A percentile compares a stretch with the other conserved stretches of the same genome.
Conservation (phyloP, 257 asterid species). For the Solanum neorickii region DNA sequence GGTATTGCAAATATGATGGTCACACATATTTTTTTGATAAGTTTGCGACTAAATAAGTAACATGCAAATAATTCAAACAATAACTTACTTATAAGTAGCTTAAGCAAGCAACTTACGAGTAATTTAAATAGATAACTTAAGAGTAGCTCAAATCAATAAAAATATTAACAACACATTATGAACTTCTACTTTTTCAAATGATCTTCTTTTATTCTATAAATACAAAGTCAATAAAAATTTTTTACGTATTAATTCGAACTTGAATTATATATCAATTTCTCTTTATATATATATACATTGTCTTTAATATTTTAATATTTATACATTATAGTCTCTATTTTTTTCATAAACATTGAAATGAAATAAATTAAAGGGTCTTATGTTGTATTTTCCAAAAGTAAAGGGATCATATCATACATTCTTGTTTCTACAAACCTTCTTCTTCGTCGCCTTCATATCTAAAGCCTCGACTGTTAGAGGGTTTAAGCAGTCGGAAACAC, state of each 20-base stretch:
- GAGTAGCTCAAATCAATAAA: too few species aligned
- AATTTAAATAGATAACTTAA: too few species aligned
- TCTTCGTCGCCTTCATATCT: neutral
- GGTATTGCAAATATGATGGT: neutral
- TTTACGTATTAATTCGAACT: too few species aligned
- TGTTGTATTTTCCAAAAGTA: neutral
- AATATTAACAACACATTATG: rapidly evolving
- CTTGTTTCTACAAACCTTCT: neutral
- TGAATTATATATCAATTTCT: too few species aligned
- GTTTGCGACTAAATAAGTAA: neutral
- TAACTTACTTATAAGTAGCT: neutral
- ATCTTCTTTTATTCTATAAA: too few species aligned
- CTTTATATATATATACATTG: too few species aligned
- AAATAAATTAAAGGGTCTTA: neutral
- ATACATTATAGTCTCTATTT: too few species aligned
- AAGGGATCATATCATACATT: neutral
- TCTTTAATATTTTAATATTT: too few species aligned
- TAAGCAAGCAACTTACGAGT: too few species aligned
- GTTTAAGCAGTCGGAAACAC: neutral
- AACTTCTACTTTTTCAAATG: too few species aligned
- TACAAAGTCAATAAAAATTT: too few species aligned
- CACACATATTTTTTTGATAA: neutral
- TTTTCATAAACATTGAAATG: neutral
- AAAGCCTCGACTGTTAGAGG: neutral
- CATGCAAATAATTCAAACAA: too few species aligned